These are phyloP conservation scores for Cryomyces minteri DNA, from an alignment of 495 filamentous ascomycete species.

Conservation along the genomic window DNA sequence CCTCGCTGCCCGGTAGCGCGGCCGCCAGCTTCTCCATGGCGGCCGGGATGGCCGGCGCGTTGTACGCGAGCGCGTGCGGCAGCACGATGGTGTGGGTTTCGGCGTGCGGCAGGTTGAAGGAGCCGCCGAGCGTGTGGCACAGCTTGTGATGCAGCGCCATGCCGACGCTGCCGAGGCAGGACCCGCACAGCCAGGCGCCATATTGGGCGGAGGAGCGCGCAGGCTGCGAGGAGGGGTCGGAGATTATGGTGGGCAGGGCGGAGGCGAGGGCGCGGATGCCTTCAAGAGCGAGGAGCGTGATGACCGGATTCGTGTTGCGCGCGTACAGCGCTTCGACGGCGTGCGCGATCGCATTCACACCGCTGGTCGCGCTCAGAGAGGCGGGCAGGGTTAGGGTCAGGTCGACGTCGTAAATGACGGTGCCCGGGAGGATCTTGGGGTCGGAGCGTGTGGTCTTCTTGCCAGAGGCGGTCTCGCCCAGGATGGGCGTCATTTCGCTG, in stretches of 20 bases:
- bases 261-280: slow-evolving; percentile 11
- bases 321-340: slow-evolving; percentile 51
- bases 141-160: slow-evolving; percentile 60
- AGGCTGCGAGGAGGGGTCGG: slow-evolving; percentile 25
- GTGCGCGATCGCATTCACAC: slow-evolving; percentile 55
- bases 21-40: slow-evolving; percentile 38
- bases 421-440: slow-evolving; percentile 43
- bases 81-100: slow-evolving; percentile 52
- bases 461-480: slow-evolving; percentile 46
- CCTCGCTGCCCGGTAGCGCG: slow-evolving; percentile 37
- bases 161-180: slow-evolving; percentile 43
- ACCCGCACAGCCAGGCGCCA: slow-evolving; percentile 49
- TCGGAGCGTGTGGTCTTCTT: slow-evolving; percentile 46
- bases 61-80: slow-evolving; percentile 50
- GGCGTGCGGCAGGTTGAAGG: slow-evolving; percentile 51
- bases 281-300: slow-evolving; percentile 12
- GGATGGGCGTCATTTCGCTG: slow-evolving; percentile 50
- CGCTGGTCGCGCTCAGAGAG: slow-evolving; percentile 40
- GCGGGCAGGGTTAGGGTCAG: slow-evolving; percentile 45
- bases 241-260: slow-evolving; percentile 37
- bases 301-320: slow-evolving; percentile 26
- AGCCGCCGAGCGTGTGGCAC: slow-evolving; percentile 48
- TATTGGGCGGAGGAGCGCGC: slow-evolving; percentile 42
- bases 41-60: slow-evolving; percentile 41
- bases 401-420: slow-evolving; percentile 53